Evolutionary conservation across 495 filamentous ascomycete species (phyloP), one percentile per base, ranked within the genome.

Genomic region (Neohortaea acidophila): DNA sequence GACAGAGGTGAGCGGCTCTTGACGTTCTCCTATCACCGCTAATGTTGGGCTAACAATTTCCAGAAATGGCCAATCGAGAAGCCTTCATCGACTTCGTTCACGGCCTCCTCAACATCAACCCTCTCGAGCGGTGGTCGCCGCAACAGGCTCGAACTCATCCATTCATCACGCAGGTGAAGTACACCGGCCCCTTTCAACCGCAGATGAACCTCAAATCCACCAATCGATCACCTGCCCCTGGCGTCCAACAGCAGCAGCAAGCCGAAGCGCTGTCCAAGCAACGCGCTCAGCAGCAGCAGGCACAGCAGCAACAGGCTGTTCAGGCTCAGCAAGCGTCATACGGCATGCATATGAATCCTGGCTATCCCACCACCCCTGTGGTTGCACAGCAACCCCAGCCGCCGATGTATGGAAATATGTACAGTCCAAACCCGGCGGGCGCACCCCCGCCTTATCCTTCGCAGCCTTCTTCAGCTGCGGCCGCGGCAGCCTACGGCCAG

Each of bases 61-160:
- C 52, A 99, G 91, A 99, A 73, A 84, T 99, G 72, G 89, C 86
- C 51, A 99, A 96, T 52, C 79, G 91, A 35, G 72, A 87, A 38
- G 83, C 91, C n/a, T 99, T 99, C 52, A 99, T 96, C 50, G 91
- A 99, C 57, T 99, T 99, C 44, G 89, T 94, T n/a, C 78, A 87
- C 47, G 91, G 91, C 8, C 58, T 99, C 22, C 60, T 99, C 36
- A 86, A 81, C 24, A 93, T 94, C 59, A 96, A 93, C 54, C 91
- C 91, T 1, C 69, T 99, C 19, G 91, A 99, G 55, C 68, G 91
- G 43, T 99, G 91, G 91, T 92, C 91, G 12, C 91, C 91, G 9
- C 86, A 94, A 51, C 91, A 99, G 56, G 91, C 91, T 21, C 94
- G 94, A 52, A 57, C 94, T 50, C 91, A 99, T 51, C 91, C 91